Evolutionary conservation across 208 protist genomes (phyloP).

Genomic region (Trypanosoma congolense): DNA sequence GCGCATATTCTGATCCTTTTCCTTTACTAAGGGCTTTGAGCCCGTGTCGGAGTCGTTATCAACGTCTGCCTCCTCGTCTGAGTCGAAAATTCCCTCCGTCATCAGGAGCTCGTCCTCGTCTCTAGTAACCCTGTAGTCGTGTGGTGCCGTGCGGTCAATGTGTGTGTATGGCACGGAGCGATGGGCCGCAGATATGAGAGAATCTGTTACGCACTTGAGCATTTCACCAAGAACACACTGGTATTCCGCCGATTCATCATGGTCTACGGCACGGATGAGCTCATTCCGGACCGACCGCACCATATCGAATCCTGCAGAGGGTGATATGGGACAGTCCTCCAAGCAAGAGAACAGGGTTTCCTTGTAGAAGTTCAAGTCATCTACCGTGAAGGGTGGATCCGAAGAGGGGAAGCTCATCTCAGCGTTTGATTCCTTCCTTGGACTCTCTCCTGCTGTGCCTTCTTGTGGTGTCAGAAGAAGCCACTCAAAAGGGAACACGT

Average conservation of each 20-base stretch:
- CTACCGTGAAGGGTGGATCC: too few species aligned
- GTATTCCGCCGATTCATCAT: conserved; percentile 62
- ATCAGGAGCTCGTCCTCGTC: conserved; percentile 84
- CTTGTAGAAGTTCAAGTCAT: conserved; percentile 77
- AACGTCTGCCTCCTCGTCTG: conserved; percentile 61
- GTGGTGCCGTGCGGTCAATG: conserved; percentile 59
- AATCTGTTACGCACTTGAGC: conserved; percentile 83
- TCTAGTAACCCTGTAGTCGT: conserved; percentile 63
- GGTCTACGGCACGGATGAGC: conserved; percentile 57
- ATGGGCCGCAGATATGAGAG: conserved; percentile 69
- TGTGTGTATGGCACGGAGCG: conserved; percentile 75
- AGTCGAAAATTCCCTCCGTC: conserved; percentile 65
- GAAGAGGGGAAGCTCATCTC: conserved; percentile 11
- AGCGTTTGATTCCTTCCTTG: too few species aligned
- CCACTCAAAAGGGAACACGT: too few species aligned
- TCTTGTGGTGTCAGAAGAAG: too few species aligned
- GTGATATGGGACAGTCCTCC: conserved; percentile 64
- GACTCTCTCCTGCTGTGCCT: too few species aligned
- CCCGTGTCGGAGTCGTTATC: conserved; percentile 56
- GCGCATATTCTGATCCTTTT: conserved; percentile 52
- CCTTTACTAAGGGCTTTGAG: conserved; percentile 45
- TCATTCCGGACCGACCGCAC: conserved; percentile 71
- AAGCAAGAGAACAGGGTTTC: conserved; percentile 67
- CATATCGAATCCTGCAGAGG: conserved; percentile 63
- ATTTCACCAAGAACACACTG: conserved; percentile 54